Base-by-base conservation (phyloP, 2,329 filamentous ascomycete species). In the Stagonosporopsis rhizophila region DNA sequence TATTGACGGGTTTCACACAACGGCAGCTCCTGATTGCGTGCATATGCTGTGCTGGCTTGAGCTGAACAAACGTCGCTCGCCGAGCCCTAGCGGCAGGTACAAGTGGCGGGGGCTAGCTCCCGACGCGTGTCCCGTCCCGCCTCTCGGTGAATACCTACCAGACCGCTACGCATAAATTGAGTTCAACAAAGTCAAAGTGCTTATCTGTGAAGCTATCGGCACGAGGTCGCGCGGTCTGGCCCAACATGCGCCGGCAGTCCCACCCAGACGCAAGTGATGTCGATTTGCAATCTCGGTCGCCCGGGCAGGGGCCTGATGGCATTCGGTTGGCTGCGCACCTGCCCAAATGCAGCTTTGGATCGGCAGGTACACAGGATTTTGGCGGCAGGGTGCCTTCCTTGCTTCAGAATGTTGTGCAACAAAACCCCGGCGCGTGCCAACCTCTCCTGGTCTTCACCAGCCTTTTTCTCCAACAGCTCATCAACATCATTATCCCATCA, bases 341-440 rank as follows among this genome's bases (percentile, higher is more conserved):
- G 48, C 52, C 56, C 49, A 17, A 34, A 59, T 51, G 42, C 41
- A 56, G 56, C 32, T 17, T 19, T 45, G 22, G 54, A 60, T 61
- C 61, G 51, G 56, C 61, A 64, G 59, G 58, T 46, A 64, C 61
- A 57, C 53, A 46, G 51, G 53, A 35, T 58, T 56, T 44, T n/a
- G 39, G 39, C 40, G 39, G 49, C 49, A 55, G 52, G 52, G 55
- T 55, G 49, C 35, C 23, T 59, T 55, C 61, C 61, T 64, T 61
- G 56, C 60, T 61, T 61, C 30, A 37, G 30, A 19, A 28, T 44
- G 61, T 64, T 61, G 61, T 56, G 61, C 61, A 60, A 60, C 53
- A 60, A 59, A 52, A 44, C 38, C 42, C 40, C 50, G 44, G 40
- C 58, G 58, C 59, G 58, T 52, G 58, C 60, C 60, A 62, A 56